Evolutionary conservation across 306 rosid genomes (phyloP), one percentile per base, ranked within the genome.

Genomic region (Vigna mungo): DNA sequence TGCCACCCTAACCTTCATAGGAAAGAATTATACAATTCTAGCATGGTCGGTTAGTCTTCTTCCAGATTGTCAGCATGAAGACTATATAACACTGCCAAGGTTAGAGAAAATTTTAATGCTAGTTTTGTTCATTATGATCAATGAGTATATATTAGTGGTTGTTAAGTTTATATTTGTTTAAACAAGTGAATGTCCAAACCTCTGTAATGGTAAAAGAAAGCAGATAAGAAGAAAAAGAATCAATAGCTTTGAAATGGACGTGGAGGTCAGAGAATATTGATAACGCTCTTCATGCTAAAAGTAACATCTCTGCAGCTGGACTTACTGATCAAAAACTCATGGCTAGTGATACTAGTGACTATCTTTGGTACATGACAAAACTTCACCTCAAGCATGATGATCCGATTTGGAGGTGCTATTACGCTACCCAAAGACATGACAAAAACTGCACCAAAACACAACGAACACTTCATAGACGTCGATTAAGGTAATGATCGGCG

Each of bases 21-120:
- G 82, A 51, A 84, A 62, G 0, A 48, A 39, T 8, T 76, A 63
- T 23, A 7, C 34, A 1, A 67, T 88, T 60, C 94, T 90, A 2
- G 89, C 94, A n/a, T 90, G 92, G 90, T 90, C 92, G 41, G 92
- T 90, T 17, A 82, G 81, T 44, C 76, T 90, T 81, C 90, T 90
- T 23, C 90, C 90, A 0, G 85, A 88, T 53, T 86, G 88, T 55
- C 25, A 81, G 73, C 23, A 23, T 3, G 89, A 86, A 77, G 91
- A 6, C 51, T 84, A 84, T 53, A 84, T 53, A 90, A 86, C 81
- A 88, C 90, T 0, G 92, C 94, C 3, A 88, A 84, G 84, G 90
- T 86, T 25, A 15, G 5, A 55, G 6, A 10, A 34, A 18, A 58
- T 12, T 8, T 3, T 2, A 0, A 60, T 70, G 2, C 43, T 11